Evolutionary conservation across 2,329 filamentous ascomycete genomes (phyloP), one percentile per base, ranked within the genome.

Genomic region (Dendryphion nanum): DNA sequence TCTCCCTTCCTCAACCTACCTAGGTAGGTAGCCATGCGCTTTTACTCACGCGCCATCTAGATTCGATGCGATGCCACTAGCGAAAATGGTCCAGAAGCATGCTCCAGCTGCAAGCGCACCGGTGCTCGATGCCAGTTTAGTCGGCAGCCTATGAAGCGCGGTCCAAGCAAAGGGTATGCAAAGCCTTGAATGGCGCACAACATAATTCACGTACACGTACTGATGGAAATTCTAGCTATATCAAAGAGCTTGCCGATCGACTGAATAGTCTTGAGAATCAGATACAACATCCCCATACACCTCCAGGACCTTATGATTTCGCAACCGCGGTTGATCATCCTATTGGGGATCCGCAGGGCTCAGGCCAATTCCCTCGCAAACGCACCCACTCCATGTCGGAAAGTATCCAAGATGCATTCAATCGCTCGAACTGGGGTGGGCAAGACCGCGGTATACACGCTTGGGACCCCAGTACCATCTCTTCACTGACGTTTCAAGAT

Each of bases 51-150:
- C n/a, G 15, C 32, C 7, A 5, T 15, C 15, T 41, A 68, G 64
- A 68, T 67, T 37, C 57, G 64, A 42, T 68, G 64, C 43, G 64
- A 67, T 39, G 63, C 64, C 18, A 67, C 64, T 7, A 61, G 56
- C 31, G 64, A 68, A 35, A 67, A 66, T 21, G 64, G 63, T 1
- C 63, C 64, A 12, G 62, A 65, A 45, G 55, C 65, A 20, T 68
- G 64, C 40, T 67, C 64, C 16, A 66, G 62, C 36, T 68, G 65
- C 37, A 67, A 67, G 44, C 51, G 63, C 30, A 66, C 65, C 2
- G 62, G 62, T 3, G 61, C 63, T 14, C 53, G 59, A n/a, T 68
- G 65, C 33, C 65, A 66, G 35, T 68, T 67, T 37, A 67, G 63
- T 35, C 53, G 65, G 36, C 63, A 67, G 38, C 64, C 64, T 2